A percentile compares a stretch with the other conserved stretches of the same genome.
These are phyloP conservation scores for Ilex aquifolium DNA, from an alignment of 257 asterid species.

Conservation along the genomic window DNA sequence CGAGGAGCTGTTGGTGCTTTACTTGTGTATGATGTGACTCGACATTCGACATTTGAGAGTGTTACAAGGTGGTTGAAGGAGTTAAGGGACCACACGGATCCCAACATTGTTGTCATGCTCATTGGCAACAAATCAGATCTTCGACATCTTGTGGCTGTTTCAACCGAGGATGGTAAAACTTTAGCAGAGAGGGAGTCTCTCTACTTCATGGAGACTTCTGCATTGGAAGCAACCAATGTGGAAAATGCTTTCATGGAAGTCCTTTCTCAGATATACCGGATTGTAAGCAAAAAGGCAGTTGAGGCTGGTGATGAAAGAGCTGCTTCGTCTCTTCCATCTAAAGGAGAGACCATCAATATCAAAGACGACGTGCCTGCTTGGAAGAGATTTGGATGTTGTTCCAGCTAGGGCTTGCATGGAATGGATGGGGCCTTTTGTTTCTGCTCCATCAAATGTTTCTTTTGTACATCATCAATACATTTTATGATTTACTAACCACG, in stretches of 20 bases:
- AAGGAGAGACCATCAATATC: conserved; percentile 27
- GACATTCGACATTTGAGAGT: conserved; percentile 26
- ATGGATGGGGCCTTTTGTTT: not conserved
- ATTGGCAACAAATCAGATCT: conserved; percentile 39
- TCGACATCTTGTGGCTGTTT: conserved; percentile 33
- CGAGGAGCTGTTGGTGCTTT: conserved; percentile 40
- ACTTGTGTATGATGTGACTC: conserved; percentile 34
- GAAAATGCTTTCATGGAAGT: conserved; percentile 33
- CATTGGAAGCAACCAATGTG: conserved; percentile 32
- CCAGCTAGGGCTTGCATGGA: conserved; percentile 16
- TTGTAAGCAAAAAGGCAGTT: conserved; percentile 25
- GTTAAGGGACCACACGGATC: conserved; percentile 35
- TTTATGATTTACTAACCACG: conserved; percentile 3
- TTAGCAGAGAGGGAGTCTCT: conserved; percentile 30
- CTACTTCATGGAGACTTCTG: conserved; percentile 39
- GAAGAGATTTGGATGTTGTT: conserved; percentile 31
- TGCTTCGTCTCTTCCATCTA: conserved; percentile 21
- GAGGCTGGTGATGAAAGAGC: conserved; percentile 31
- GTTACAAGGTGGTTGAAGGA: conserved; percentile 32
- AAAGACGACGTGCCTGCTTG: conserved; percentile 28
- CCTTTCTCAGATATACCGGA: conserved; percentile 23
- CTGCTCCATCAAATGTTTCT: conserved; percentile 2
- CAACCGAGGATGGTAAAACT: conserved; percentile 24
- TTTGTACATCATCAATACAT: conserved; percentile 11
- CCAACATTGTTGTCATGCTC: conserved; percentile 33